Evolutionary conservation across 2,329 filamentous ascomycete species (phyloP).

Genomic region (Emericellopsis atlantica): DNA sequence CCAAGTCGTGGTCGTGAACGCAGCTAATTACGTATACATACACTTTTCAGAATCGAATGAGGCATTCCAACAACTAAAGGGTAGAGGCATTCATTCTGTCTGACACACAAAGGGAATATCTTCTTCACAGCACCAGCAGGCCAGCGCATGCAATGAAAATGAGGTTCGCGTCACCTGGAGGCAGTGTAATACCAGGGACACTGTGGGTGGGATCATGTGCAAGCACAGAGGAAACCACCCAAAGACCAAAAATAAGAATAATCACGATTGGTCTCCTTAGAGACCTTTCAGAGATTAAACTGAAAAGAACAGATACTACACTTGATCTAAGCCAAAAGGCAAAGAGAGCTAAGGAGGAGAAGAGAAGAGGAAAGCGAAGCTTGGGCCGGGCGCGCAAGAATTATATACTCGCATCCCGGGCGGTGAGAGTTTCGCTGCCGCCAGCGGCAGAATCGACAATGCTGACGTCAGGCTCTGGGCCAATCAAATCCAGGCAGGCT

Average conservation of each 20-base stretch:
- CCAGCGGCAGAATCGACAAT: constrained; percentile 12
- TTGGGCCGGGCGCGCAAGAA: constrained; percentile 1
- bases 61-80: too few relatives aligned
- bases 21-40: too few relatives aligned
- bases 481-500: too few relatives aligned
- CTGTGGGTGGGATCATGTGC: constrained; percentile 24
- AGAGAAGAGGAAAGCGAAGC: constrained; percentile 10
- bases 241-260: constrained; percentile 53
- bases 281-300: constrained; percentile 88
- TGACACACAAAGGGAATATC: constrained; percentile 5
- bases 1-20: too few relatives aligned
- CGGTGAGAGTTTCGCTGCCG: constrained; percentile 10
- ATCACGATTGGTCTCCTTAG: constrained; percentile 63
- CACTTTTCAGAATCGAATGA: too few relatives aligned
- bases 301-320: constrained; percentile 96
- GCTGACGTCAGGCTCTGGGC: neutral
- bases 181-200: constrained; percentile 33
- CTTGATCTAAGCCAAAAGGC: constrained; percentile 73
- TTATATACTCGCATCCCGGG: constrained; percentile 10
- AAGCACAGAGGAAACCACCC: constrained; percentile 26
- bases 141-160: constrained; percentile 26
- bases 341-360: constrained; percentile 29
- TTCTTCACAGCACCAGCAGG: constrained; percentile 26
- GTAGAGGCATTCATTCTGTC: too few relatives aligned
- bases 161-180: constrained; percentile 28